Conservation (phyloP, 2,329 filamentous ascomycete species). For the Cadophora luteo-olivacea region DNA sequence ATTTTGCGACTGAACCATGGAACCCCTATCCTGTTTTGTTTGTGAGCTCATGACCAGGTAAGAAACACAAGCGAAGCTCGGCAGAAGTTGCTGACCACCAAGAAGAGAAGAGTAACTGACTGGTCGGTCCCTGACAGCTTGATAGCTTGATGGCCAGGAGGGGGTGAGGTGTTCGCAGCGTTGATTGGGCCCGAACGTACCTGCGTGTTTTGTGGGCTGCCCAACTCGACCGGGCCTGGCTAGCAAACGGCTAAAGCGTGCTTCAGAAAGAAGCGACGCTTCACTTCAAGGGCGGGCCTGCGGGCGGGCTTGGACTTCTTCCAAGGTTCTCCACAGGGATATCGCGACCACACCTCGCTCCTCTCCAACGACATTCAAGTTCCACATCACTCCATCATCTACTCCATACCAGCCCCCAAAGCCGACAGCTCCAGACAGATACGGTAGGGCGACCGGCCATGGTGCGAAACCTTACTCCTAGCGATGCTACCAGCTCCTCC, state of each 20-base stretch:
- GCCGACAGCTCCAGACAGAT: not conserved
- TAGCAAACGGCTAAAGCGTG: constrained; percentile 5
- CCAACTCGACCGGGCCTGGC: not conserved
- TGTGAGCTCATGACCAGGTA: constrained; percentile 8
- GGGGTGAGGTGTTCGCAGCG: not conserved
- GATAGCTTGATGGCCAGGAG: too few relatives aligned
- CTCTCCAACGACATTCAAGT: not conserved
- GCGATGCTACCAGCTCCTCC: constrained; percentile 19
- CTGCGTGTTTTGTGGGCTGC: constrained; percentile 12
- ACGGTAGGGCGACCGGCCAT: constrained; percentile 5
- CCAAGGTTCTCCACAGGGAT: constrained; percentile 12
- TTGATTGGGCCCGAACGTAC: constrained; percentile 8
- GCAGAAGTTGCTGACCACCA: not conserved
- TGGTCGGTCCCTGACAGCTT: constrained; percentile 17
- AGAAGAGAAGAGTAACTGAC: not conserved
- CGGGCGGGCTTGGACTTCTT: not conserved
- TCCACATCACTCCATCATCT: not conserved
- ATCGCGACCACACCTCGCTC: constrained; percentile 8
- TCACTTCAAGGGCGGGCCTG: not conserved
- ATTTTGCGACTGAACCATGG: not conserved
- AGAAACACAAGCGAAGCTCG: constrained; percentile 13
- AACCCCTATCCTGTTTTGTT: not conserved
- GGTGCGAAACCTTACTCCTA: constrained; percentile 17
- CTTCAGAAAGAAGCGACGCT: constrained; percentile 1
- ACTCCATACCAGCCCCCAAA: not conserved